Conservation (phyloP, 345 rosid genomes). For the Ceriops zippeliana region DNA sequence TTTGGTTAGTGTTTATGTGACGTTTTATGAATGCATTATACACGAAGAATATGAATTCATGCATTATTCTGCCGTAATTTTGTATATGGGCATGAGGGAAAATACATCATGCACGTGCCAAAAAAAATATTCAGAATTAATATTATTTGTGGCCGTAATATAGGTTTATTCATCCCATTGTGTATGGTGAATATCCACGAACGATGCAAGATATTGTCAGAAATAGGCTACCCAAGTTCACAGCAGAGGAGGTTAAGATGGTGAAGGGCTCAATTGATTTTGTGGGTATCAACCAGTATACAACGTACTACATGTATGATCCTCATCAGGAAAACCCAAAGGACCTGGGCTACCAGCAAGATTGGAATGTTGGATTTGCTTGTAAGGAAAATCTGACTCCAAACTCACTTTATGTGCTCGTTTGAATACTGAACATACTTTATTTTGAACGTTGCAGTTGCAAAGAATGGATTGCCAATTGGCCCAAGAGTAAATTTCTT, state of each 20-base stretch:
- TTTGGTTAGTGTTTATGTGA: too few relatives aligned
- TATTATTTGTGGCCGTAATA: background rate
- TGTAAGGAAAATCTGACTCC: conserved; percentile 42
- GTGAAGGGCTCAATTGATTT: conserved; percentile 91
- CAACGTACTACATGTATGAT: conserved; percentile 64
- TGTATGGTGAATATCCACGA: conserved; percentile 85
- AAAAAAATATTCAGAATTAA: too few relatives aligned
- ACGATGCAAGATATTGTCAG: conserved; percentile 78
- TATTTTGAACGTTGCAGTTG: conserved; percentile 40
- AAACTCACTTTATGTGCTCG: background rate
- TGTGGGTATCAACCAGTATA: conserved; percentile 88
- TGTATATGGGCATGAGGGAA: too few relatives aligned
- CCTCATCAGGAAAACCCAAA: conserved; percentile 48
- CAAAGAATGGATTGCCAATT: conserved; percentile 59
- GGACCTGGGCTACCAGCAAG: conserved; percentile 75
- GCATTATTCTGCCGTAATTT: too few relatives aligned
- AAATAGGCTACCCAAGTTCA: conserved; percentile 75
- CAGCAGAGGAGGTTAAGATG: conserved; percentile 64
- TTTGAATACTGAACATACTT: conserved; percentile 1
- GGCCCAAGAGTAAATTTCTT: conserved; percentile 61
- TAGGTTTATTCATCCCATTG: conserved; percentile 93
- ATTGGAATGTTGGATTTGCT: conserved; percentile 76
- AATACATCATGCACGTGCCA: too few relatives aligned
- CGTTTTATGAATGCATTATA: too few relatives aligned
- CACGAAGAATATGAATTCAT: too few relatives aligned